Base-by-base conservation (phyloP, 345 rosid species). In the Rhizophora mangle region DNA sequence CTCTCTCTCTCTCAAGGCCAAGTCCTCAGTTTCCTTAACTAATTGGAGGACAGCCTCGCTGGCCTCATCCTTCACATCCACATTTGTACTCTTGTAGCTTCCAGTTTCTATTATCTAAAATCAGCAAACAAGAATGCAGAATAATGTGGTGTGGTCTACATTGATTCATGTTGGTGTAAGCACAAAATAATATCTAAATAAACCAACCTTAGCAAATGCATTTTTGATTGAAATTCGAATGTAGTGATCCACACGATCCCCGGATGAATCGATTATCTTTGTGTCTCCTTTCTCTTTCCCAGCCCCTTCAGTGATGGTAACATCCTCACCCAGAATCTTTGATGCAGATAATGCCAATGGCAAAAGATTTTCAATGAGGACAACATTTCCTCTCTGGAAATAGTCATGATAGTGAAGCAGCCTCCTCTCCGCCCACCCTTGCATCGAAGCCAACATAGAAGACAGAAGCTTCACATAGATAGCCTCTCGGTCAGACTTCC, bases 361-460 rank as follows among this genome's bases (percentile, higher is more conserved):
- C 52, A 94, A 74, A 64, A 94, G 87, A 72, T 81, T 87, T 57
- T 91, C 96, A 51, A 89, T 82, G 22, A 79, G 75, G 34, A 79
- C 74, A 64, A 78, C 84, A 16, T 74, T 85, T 8, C 95, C 95
- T 54, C 87, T 82, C 58, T 85, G 85, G 74, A 87, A 89, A 79
- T 74, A 85, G 61, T 91, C 93, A 76, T 86, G 98, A 63, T 94
- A 91, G 62, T 79, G 74, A 51, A 85, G 78, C 71, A 91, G 77
- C 77, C 90, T 83, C 85, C 81, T 90, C 85, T 94, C 97, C 0
- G 91, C 89, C 97, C 97, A 94, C 63, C 76, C 85, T 75, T 86
- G 84, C 89, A 92, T 88, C 8, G 96, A 86, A 43, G 75, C 84
- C 73, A 91, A 61, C 71, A 88, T 82, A 3, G 91, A 82, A 19